Base-by-base conservation (phyloP, 352 stramenopile species). In the Pythium monospermum region DNA sequence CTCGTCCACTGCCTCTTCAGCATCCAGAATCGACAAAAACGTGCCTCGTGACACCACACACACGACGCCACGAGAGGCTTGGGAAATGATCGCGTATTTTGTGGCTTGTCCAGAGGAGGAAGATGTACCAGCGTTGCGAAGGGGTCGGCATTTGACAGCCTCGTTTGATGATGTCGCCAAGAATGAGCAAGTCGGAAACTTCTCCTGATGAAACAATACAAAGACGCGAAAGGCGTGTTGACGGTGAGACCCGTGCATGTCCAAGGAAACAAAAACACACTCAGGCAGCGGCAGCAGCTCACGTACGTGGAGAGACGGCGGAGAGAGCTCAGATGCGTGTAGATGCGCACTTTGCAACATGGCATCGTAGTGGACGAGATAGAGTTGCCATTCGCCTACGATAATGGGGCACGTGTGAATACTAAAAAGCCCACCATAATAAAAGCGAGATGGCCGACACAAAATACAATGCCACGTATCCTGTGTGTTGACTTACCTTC, bases 1-100 rank as follows among this genome's bases (percentile, higher is more conserved):
- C 1, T 75, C 71, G 1, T 76, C 67, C 16, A 73, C 61, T 15
- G 56, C 63, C 21, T 90, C 76, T 62, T 87, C 78, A 25, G 69
- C 76, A 47, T 90, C 79, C 13, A 80, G 69, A 25, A 90, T 55
- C 25, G 53, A 57, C 39, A 90, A 67, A 23, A 66, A 59, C 40
- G 49, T 66, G 18, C 58, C 45, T 42, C 51, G 48, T 7, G 69
- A 40, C 15, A 66, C 56, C 8, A 83, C 52, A 27, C 73, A 87
- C 18, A 90, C 23, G 39, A 86, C 60, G 1, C 78, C 78, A 41
- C 76, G 68, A 56, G 73, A 69, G 13, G 67, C 78, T 23, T 75
- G 74, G 5, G 78, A 52, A 16, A 79, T 57, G 6, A 84, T 59
- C 23, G 36, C 22, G 31, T n/a, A 36, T 1, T 31, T 26, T 18